Evolutionary conservation across 805 yeast species (phyloP).

Genomic region (Schwanniomyces yamadae): DNA sequence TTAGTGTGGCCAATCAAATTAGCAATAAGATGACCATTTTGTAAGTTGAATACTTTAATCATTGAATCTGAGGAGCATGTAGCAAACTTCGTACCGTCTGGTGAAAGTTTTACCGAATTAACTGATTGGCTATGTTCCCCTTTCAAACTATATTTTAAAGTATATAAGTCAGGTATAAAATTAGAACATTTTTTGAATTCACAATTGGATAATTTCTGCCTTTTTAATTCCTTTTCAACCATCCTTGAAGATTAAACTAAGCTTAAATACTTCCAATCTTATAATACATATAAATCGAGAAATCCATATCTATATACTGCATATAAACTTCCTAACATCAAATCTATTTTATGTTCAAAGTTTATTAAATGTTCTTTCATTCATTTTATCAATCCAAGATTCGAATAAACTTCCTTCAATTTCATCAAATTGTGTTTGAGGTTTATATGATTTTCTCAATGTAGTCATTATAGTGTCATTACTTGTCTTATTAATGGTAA

Average conservation of each 20-base stretch:
- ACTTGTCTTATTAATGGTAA: conserved; percentile 7
- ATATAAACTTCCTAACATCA: too few relatives aligned
- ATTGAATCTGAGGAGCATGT: conserved; percentile 37
- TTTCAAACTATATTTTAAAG: conserved; percentile 3
- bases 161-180: conserved; percentile 5
- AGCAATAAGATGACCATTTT: conserved; percentile 27
- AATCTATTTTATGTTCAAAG: too few relatives aligned
- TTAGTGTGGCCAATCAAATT: conserved; percentile 56
- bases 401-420: conserved; percentile 40
- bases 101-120: conserved; percentile 58
- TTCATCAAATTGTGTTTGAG: conserved; percentile 31
- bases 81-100: conserved; percentile 59
- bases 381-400: conserved; percentile 43
- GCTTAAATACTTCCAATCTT: too few relatives aligned
- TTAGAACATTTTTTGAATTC: background rate
- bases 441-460: conserved; percentile 8
- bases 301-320: background rate
- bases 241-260: background rate
- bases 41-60: conserved; percentile 25
- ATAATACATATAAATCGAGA: too few relatives aligned
- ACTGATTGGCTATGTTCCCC: conserved; percentile 9
- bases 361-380: conserved; percentile 2
- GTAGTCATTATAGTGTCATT: conserved; percentile 7
- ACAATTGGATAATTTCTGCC: background rate
- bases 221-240: conserved; percentile 6